A percentile compares a stretch with the other conserved stretches of the same genome.
phyloP scores from a whole-genome alignment of 2,329 filamentous ascomycete species.

The Calonectria hawksworthii region DNA sequence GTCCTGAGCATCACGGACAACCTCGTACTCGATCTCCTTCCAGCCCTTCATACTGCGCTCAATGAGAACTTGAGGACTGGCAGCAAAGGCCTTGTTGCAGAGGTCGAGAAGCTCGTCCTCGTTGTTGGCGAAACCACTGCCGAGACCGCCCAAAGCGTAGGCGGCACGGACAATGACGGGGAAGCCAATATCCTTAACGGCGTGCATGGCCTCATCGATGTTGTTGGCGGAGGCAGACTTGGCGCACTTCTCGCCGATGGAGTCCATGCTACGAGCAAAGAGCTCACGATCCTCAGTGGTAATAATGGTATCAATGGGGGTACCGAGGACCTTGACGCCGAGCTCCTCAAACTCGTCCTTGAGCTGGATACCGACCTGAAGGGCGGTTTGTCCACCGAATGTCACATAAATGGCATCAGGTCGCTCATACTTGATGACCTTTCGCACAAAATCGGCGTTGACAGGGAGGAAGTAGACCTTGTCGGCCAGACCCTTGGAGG shows the following conservation, averaged over 20 bases:
- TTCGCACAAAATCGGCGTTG: slow-evolving; percentile 96
- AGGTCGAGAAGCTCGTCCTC: slow-evolving; percentile 86
- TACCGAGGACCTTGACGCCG: slow-evolving; percentile 94
- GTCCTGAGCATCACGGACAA: slow-evolving; percentile 93
- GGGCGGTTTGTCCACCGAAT: slow-evolving; percentile 96
- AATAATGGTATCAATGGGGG: slow-evolving; percentile 97
- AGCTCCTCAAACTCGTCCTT: slow-evolving; percentile 96
- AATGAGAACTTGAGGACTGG: slow-evolving; percentile 94
- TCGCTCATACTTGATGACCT: slow-evolving; percentile 94
- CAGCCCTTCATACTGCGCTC: slow-evolving; percentile 99
- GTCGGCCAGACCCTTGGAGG: slow-evolving; percentile 96
- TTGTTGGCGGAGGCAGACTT: slow-evolving; percentile 95
- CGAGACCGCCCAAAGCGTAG: slow-evolving; percentile 94
- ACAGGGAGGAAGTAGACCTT: slow-evolving; percentile 99
- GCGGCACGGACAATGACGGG: slow-evolving; percentile 97
- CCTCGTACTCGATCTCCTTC: slow-evolving; percentile 99
- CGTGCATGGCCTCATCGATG: slow-evolving; percentile 88
- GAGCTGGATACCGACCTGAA: slow-evolving; percentile 96
- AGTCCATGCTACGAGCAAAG: slow-evolving; percentile 98
- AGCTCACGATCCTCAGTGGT: slow-evolving; percentile 98
- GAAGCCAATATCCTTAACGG: slow-evolving; percentile 92
- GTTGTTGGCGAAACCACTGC: slow-evolving; percentile 95
- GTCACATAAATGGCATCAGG: slow-evolving; percentile 98
- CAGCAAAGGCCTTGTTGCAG: slow-evolving; percentile 95
- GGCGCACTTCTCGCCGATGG: slow-evolving; percentile 96